Base-by-base conservation (phyloP, 176 grass and related monocot species). In the Coix lacrymajobi region DNA sequence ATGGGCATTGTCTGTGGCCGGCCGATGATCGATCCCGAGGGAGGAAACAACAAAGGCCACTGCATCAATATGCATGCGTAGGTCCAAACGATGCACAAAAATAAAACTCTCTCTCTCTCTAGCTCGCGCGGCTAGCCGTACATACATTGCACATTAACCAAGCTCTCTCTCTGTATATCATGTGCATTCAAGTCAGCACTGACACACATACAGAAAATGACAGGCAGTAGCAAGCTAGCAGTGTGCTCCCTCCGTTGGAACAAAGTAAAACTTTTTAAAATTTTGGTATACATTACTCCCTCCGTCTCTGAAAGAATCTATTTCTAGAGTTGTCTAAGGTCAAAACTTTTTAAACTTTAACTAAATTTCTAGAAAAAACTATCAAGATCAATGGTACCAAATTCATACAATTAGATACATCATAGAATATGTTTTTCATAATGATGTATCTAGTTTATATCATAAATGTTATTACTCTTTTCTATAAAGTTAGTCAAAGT, bases 21-120 rank as follows among this genome's bases (percentile, higher is more conserved):
- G 65, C 71, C 77, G 82, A 82, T 71, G 76, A 83, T 61, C 60
- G 63, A 81, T 34, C 84, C 79, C 79, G 66, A 78, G 73, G 83
- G 88, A 73, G 88, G 60, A 66, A 83, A 90, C 73, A 86, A 79
- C 79, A 24, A 90, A 73, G 84, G 46, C 62, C 41, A 48, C n/a
- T 26, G 56, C 45, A 4, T 13, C 5, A n/a, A n/a, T n/a, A n/a
- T n/a, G n/a, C n/a, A n/a, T n/a, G n/a, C 51, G 20, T 68, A 85
- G 73, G 83, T 86, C 73, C 73, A 86, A 78, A 86, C 73, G 56
- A 71, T 45, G 71, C 71, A 60, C 10, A 16, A 4, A 30, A 31
- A 31, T 33, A 56, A 49, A 65, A 65, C 49, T 80, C 69, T 41
- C 69, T 39, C 62, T 22, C 49, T 44, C 43, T 44, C 43, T 70